Evolutionary conservation across 2,329 filamentous ascomycete species (phyloP).

Genomic region (Alternaria ventricosa): DNA sequence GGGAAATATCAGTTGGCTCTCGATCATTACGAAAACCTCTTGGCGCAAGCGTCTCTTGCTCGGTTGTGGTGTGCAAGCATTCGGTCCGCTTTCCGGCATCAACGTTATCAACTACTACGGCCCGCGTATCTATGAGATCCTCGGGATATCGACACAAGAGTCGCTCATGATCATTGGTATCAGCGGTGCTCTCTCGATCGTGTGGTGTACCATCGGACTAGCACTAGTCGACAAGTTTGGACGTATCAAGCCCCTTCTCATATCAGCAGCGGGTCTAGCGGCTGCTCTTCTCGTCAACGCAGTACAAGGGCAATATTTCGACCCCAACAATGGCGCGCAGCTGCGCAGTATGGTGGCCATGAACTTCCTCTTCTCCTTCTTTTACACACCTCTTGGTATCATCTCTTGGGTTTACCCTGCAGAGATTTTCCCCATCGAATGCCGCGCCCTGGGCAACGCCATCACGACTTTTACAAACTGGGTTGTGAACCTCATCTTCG

Average conservation of each 20-base stretch:
- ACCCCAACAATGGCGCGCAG: constrained; percentile 44
- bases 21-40: constrained; percentile 52
- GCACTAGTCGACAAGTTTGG: constrained; percentile 56
- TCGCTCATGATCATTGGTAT: constrained; percentile 61
- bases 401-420: constrained; percentile 58
- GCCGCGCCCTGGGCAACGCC: constrained; percentile 52
- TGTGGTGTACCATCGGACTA: constrained; percentile 56
- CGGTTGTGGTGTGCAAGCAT: constrained; percentile 57
- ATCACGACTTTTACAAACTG: constrained; percentile 56
- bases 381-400: constrained; percentile 54
- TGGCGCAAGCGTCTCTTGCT: constrained; percentile 57
- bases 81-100: constrained; percentile 57
- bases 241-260: constrained; percentile 57
- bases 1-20: constrained; percentile 50
- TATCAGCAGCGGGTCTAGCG: constrained; percentile 52
- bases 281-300: constrained; percentile 45
- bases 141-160: constrained; percentile 54
- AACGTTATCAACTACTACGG: constrained; percentile 52
- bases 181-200: constrained; percentile 57
- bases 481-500: constrained; percentile 56
- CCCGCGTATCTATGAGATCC: constrained; percentile 52
- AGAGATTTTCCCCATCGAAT: constrained; percentile 56
- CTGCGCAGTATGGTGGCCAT: constrained; percentile 56
- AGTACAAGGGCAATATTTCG: constrained; percentile 48
- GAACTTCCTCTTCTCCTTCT: constrained; percentile 57